phyloP scores from a whole-genome alignment of 2,329 filamentous ascomycete species.

The Metarhizium rileyi region DNA sequence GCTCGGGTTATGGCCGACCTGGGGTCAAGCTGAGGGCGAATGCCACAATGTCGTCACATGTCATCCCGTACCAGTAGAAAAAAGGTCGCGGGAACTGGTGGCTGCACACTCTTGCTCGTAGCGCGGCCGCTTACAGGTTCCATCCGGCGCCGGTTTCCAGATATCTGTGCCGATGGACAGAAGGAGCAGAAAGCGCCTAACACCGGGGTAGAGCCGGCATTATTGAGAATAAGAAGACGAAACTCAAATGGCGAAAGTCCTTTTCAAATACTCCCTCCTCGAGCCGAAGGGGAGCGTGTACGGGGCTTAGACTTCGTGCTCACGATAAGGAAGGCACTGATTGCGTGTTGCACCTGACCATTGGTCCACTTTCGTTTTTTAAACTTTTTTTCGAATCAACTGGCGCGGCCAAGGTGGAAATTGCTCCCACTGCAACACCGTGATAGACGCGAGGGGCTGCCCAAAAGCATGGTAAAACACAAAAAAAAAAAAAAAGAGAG shows the following conservation, averaged over 20 bases:
- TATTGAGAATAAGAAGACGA: no score
- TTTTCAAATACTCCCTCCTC: no score
- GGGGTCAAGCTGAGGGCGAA: not conserved
- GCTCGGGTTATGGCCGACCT: not conserved
- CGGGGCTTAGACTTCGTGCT: no score
- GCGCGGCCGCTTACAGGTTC: not conserved
- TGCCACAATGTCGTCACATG: not conserved
- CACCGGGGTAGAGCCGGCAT: no score
- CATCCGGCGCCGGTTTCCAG: no score
- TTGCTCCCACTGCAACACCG: not conserved
- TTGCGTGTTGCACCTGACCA: no score
- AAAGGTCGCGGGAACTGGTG: not conserved
- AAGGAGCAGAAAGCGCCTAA: no score
- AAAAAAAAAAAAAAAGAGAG: not conserved
- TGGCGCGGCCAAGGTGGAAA: constrained; percentile 4
- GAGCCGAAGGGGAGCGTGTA: no score
- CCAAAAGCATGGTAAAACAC: not conserved
- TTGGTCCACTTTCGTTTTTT: not conserved
- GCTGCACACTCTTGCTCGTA: not conserved
- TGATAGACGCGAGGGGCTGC: no score
- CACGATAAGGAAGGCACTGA: not conserved
- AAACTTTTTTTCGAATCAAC: constrained; percentile 5
- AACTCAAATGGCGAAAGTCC: no score
- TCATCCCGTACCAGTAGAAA: not conserved
- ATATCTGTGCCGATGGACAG: no score